Percentiles rank a stretch among this genome's conserved stretches.
phyloP scores from a whole-genome alignment of 768 basidiomycete genomes.

The Leccinum broughii region DNA sequence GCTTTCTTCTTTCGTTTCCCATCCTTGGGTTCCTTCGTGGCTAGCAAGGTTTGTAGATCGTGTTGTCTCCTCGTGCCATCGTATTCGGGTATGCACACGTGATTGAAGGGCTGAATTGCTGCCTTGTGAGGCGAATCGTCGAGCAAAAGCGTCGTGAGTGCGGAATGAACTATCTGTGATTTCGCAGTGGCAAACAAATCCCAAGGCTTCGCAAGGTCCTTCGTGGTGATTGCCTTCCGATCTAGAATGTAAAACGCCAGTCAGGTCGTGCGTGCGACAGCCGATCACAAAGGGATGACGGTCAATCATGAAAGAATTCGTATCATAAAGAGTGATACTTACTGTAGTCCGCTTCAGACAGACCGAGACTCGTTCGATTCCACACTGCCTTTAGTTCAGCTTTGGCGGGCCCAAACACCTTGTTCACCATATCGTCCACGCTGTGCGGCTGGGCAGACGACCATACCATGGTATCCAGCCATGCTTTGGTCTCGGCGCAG shows the following conservation, averaged over 20 bases:
- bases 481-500: conserved; percentile 53
- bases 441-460: conserved; percentile 82
- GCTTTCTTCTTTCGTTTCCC: conserved; percentile 8
- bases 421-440: conserved; percentile 71
- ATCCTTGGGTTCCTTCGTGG: conserved; percentile 16
- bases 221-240: conserved; percentile 51
- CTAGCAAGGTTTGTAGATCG: conserved; percentile 36
- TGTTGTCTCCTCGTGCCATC: conserved; percentile 41
- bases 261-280: conserved; percentile 2
- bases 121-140: conserved; percentile 58
- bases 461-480: conserved; percentile 89
- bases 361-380: conserved; percentile 77
- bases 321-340: conserved; percentile 36
- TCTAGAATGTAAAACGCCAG: conserved; percentile 4
- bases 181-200: conserved; percentile 31
- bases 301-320: not conserved
- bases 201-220: conserved; percentile 76
- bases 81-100: conserved; percentile 77
- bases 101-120: conserved; percentile 76
- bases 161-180: conserved; percentile 36
- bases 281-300: conserved; percentile 14
- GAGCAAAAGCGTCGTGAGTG: conserved; percentile 48
- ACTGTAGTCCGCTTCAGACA: conserved; percentile 66
- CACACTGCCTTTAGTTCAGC: conserved; percentile 61
- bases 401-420: conserved; percentile 49